phyloP scores from a whole-genome alignment of 345 rosid genomes.

The Salix suchowensis region DNA sequence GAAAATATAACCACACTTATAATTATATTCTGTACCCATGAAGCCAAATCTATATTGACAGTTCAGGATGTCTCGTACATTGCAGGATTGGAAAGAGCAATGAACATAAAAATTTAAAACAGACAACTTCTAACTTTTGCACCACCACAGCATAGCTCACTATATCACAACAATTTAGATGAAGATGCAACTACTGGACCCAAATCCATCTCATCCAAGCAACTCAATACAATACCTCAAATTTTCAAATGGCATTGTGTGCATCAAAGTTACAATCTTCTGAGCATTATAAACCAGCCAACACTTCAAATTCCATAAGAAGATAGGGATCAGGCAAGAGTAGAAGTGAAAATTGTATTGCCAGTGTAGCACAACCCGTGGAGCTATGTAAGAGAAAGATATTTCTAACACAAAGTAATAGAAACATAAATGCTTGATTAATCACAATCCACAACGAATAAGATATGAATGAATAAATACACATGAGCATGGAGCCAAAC shows the following conservation, averaged over 20 bases:
- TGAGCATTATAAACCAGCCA: not conserved
- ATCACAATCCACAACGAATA: not conserved
- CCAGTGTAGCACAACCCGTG: not conserved
- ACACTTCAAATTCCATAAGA: not conserved
- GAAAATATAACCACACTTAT: not conserved
- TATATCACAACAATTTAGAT: not conserved
- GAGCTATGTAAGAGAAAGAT: not conserved
- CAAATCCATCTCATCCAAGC: not conserved
- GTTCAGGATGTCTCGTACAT: not conserved
- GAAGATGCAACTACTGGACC: not conserved
- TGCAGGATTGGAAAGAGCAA: not conserved
- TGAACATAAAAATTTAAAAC: not conserved
- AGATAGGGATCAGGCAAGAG: not conserved
- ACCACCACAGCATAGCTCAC: not conserved
- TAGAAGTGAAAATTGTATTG: not conserved
- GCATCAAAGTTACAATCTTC: not conserved
- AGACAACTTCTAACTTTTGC: not conserved
- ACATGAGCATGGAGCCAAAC: not conserved
- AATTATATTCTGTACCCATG: not conserved
- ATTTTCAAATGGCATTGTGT: not conserved
- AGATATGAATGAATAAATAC: not conserved
- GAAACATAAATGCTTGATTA: not conserved
- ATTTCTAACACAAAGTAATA: not conserved
- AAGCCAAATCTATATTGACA: not conserved
- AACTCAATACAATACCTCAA: not conserved